These are phyloP conservation scores for Neurospora sp. DNA, from an alignment of 495 filamentous ascomycete species.

Conservation along the genomic window DNA sequence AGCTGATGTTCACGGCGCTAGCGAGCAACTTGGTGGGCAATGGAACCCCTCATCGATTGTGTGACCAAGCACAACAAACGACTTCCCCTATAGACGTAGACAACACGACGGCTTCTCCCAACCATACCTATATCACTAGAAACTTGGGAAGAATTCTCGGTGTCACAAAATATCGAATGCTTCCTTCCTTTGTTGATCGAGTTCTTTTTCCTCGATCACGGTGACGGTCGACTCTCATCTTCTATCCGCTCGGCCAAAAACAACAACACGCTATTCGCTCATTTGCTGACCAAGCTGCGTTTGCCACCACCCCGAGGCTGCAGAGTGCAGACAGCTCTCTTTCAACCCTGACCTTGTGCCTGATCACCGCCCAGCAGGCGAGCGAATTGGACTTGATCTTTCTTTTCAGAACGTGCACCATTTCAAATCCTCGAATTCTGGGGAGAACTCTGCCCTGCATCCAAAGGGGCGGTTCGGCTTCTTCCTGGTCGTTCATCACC, in stretches of 20 bases:
- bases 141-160: not conserved
- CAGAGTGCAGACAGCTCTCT: not conserved
- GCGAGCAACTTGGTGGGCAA: not conserved
- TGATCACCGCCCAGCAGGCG: not conserved
- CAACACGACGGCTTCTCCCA: not conserved
- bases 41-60: not conserved
- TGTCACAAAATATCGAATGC: not conserved
- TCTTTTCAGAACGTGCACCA: not conserved
- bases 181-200: not conserved
- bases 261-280: not conserved
- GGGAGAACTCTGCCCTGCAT: not conserved
- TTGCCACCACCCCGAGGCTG: not conserved
- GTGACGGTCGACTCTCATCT: not conserved
- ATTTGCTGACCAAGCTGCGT: not conserved
- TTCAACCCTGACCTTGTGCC: not conserved
- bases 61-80: not conserved
- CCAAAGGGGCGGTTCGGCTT: not conserved
- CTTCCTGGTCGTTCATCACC: not conserved
- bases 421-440: not conserved
- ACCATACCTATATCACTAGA: not conserved
- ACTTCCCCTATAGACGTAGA: not conserved
- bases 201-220: not conserved
- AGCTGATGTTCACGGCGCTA: not conserved
- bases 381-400: not conserved
- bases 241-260: not conserved